Base-by-base conservation (phyloP, 2,329 filamentous ascomycete genomes). In the Zalaria sp. region DNA sequence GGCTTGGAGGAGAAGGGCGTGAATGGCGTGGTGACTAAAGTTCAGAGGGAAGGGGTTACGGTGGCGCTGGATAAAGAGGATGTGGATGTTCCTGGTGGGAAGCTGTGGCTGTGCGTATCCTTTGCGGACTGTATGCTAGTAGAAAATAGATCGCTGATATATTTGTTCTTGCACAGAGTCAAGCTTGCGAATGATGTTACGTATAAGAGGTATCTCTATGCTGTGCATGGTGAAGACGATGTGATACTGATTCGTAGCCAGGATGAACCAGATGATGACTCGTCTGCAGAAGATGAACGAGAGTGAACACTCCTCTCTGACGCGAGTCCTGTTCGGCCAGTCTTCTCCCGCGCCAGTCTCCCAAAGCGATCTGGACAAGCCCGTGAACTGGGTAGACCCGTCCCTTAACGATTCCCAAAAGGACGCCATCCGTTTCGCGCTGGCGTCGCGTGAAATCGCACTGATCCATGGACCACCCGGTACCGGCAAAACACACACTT, bases 391-490 rank as follows among this genome's bases (percentile, higher is more conserved):
- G 60, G 58, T 65, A 5, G 72, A 79, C 52, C 62, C 70, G 2
- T 67, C 61, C 1, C 56, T 81, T 11, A 80, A 81, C 41, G 66
- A 73, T 40, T 77, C 73, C 9, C 77, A 81, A 49, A 71, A 75
- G 51, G 72, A 77, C 47, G 76, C 76, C 1, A 72, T 81, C 46
- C 65, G 76, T n/a, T 98, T 96, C 56, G 87, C 89, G 0, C 65
- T 98, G 41, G 81, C 80, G 5, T 82, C 83, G 1, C 72, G 71
- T 41, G 87, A 95, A 53, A 73, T 96, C 27, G 84, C 86, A 2
- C 68, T 95, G 45, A 94, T 98, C 41, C 91, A 98, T 57, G 91
- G 91, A 0, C 91, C 91, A 1, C 91, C 91, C 1, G 91, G 91
- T 1, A 98, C 91, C 0, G 91, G 91, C 38, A 98, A 98, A 61